A percentile compares a stretch with the other conserved stretches of the same genome.
Conservation (phyloP, 225 moss, liverwort and hornwort species). For the Thuidium tamariscinum region DNA sequence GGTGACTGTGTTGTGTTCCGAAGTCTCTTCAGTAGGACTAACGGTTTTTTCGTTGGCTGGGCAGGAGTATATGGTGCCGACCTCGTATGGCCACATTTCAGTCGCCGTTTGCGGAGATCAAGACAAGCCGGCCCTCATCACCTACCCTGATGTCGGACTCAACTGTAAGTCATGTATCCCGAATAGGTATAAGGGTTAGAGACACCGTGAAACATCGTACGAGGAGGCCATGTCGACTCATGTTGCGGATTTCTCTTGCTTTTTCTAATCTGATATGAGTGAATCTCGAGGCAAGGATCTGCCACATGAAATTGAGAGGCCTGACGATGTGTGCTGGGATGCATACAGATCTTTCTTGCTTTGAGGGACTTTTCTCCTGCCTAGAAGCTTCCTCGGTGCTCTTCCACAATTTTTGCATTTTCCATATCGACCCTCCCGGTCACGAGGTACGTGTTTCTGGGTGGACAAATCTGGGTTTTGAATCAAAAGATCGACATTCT, state of each 20-base stretch:
- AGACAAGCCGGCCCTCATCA: slow-evolving; percentile 82
- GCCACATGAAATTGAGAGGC: not conserved
- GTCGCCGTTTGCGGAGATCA: slow-evolving; percentile 77
- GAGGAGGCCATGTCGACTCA: not conserved
- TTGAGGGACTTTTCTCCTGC: slow-evolving; percentile 74
- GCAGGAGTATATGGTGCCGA: slow-evolving; percentile 78
- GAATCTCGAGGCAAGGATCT: slow-evolving; percentile 1
- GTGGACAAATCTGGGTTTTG: not conserved
- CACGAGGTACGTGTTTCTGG: slow-evolving; percentile 55
- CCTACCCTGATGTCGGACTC: slow-evolving; percentile 79
- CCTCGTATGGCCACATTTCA: slow-evolving; percentile 65
- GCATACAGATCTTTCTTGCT: slow-evolving; percentile 53
- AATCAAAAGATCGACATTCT: too few relatives aligned
- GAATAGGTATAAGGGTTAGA: not conserved
- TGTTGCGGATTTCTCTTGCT: not conserved
- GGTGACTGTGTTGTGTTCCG: not conserved
- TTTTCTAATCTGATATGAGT: not conserved
- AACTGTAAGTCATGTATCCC: slow-evolving; percentile 42
- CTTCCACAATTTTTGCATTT: slow-evolving; percentile 81
- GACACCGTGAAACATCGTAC: not conserved
- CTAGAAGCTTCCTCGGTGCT: slow-evolving; percentile 76
- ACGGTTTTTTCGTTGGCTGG: not conserved
- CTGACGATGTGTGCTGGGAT: not conserved
- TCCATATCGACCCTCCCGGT: slow-evolving; percentile 80
- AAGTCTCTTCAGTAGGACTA: not conserved